Base-by-base conservation (phyloP, 176 grass and related monocot genomes). In the Aegilops tauschii region DNA sequence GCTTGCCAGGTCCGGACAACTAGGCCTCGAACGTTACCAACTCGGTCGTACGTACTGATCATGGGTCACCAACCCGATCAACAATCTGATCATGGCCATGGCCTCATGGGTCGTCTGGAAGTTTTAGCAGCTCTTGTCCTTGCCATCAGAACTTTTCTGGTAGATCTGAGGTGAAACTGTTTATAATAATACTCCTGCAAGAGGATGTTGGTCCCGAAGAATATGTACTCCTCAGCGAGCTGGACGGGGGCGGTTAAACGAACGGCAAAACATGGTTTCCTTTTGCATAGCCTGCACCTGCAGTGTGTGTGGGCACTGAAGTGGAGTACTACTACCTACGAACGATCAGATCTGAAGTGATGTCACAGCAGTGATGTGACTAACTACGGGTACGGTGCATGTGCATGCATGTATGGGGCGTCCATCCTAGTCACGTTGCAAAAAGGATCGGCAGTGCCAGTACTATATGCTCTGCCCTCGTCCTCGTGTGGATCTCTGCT, bases 321-420 rank as follows among this genome's bases (percentile, higher is more conserved):
- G 31, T 5, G 12, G 17, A 54, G 17, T 18, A 23, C 3, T 47
- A 14, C 6, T 12, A 40, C 61, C n/a, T 36, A 64, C 27, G 23
- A 74, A 63, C 70, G n/a, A 77, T 70, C 79, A 86, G 35, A 86
- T 86, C 71, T 70, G 23, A 90, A n/a, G 21, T 71, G 83, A 90
- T 77, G 88, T 70, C 78, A 86, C 29, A 5, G 35, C 83, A 77
- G 70, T 82, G 36, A 77, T 85, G 61, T 69, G 77, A 80, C 59
- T 80, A 18, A 56, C 71, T 82, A 42, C 8, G 45, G 45, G 77
- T 29, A 54, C 14, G 50, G 16, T 54, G 50, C 50, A 54, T 54
- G 45, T 49, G 45, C 12, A 49, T 49, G 45, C 3, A 49, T 70
- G n/a, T 29, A 64, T 47, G n/a, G 12, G 50, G 44, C 9, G 31